Evolutionary conservation across 139 green algal species (phyloP).

Genomic region (Monoraphidium neglectum): DNA sequence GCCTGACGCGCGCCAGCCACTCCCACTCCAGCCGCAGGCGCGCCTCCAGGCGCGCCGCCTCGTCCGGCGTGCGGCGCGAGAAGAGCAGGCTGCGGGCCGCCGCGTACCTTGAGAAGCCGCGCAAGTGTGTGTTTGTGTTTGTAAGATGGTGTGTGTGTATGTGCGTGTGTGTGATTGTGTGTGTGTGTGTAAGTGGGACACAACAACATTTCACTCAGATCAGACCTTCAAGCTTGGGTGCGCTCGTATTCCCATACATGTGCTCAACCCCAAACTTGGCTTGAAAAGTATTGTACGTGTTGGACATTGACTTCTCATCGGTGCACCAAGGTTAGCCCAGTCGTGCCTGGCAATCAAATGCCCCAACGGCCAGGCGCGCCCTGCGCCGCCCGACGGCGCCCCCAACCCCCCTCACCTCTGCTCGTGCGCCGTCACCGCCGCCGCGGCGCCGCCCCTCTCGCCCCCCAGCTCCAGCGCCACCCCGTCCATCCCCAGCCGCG

Average conservation of each 20-base stretch:
- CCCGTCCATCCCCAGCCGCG: background rate
- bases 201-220: background rate
- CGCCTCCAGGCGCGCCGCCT: constrained; percentile 2
- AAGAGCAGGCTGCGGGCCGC: background rate
- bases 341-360: too few relatives aligned
- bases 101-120: background rate
- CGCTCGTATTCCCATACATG: too few relatives aligned
- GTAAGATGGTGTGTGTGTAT: background rate
- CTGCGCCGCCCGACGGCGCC: background rate
- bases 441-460: background rate
- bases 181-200: background rate
- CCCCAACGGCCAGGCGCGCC: too few relatives aligned
- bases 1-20: constrained; percentile 10
- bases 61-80: background rate
- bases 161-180: background rate
- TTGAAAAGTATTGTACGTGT: too few relatives aligned
- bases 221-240: too few relatives aligned
- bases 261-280: too few relatives aligned
- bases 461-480: constrained; percentile 16
- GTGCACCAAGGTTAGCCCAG: too few relatives aligned
- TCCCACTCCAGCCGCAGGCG: background rate
- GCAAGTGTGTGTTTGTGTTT: background rate
- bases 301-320: too few relatives aligned
- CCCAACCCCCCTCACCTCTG: background rate
- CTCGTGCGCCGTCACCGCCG: background rate